Evolutionary conservation across 2,329 filamentous ascomycete genomes (phyloP), one percentile per base, ranked within the genome.

Genomic region (Lecanoromycetidae sp.): DNA sequence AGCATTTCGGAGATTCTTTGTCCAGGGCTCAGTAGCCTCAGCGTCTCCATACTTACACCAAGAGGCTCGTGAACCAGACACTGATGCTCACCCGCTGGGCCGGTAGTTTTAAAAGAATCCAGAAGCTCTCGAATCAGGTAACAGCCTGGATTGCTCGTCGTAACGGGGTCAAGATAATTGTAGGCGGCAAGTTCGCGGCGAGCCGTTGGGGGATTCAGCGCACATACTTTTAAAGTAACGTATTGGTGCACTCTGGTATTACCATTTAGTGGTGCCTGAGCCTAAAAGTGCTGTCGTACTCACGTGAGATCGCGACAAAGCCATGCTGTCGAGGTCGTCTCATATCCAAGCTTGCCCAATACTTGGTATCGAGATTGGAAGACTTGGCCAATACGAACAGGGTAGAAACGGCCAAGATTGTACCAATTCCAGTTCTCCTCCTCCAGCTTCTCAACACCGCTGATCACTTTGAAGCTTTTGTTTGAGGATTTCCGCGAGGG

Each of bases 1-100:
- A 60, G 34, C 10, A 54, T n/a, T 35, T 55, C 49, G 2, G 54
- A 47, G 8, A 60, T 33, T 10, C 49, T 37, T 41, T 51, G 54
- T 4, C n/a, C 46, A 22, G 12, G 12, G 4, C 38, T 30, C 23
- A 41, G 48, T 26, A 50, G 44, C 22, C 44, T 22, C 0, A 60
- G 47, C 5, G 55, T 50, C 23, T 7, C 51, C 22, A 60, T 37
- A 48, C 52, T 56, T 46, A 57, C 56, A 6, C 44, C 56, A 5
- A 60, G 50, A 32, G 56, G 57, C 26, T 50, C 46, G 49, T 57
- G 54, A 8, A 60, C 39, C n/a, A 61, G 52, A 38, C 56, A 58
- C 36, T 50, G 40, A 52, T 58, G 53, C n/a, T 30, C 35, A 5
- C 49, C 46, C 33, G 45, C 37, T 1, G 51, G 22, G 32, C 51